Conservation (phyloP, 2,329 filamentous ascomycete species). For the Rhynchosporium secalis region DNA sequence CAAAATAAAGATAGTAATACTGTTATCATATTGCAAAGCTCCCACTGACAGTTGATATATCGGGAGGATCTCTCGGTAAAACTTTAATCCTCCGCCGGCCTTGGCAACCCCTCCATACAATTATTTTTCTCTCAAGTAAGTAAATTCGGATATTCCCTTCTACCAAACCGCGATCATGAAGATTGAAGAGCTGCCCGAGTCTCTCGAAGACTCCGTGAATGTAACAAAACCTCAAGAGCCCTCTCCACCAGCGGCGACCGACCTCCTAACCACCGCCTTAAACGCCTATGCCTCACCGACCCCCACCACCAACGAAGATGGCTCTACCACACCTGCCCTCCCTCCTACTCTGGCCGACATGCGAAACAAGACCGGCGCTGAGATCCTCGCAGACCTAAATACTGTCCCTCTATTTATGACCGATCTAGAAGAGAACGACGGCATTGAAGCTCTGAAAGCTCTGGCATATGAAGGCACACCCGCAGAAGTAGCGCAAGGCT, state of each 20-base stretch:
- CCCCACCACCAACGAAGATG: conserved; percentile 25
- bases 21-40: not conserved
- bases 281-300: conserved; percentile 25
- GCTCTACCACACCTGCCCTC: conserved; percentile 40
- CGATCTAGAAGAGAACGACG: conserved; percentile 79
- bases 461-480: conserved; percentile 91
- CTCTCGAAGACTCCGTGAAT: conserved; percentile 24
- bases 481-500: conserved; percentile 77
- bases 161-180: conserved; percentile 30
- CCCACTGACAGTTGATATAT: not conserved
- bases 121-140: conserved; percentile 4
- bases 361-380: conserved; percentile 56
- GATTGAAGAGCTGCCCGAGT: conserved; percentile 34
- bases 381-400: conserved; percentile 65
- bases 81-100: not conserved
- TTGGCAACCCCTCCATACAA: not conserved
- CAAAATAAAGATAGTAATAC: not conserved
- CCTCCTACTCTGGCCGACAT: conserved; percentile 60
- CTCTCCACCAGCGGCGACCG: conserved; percentile 15
- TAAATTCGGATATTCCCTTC: not conserved
- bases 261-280: conserved; percentile 37
- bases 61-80: not conserved
- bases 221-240: conserved; percentile 22
- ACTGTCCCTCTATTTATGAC: conserved; percentile 93
- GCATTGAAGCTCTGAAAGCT: conserved; percentile 83